Evolutionary conservation across 305 asterid species (phyloP).

Genomic region (Solanum hybrid): DNA sequence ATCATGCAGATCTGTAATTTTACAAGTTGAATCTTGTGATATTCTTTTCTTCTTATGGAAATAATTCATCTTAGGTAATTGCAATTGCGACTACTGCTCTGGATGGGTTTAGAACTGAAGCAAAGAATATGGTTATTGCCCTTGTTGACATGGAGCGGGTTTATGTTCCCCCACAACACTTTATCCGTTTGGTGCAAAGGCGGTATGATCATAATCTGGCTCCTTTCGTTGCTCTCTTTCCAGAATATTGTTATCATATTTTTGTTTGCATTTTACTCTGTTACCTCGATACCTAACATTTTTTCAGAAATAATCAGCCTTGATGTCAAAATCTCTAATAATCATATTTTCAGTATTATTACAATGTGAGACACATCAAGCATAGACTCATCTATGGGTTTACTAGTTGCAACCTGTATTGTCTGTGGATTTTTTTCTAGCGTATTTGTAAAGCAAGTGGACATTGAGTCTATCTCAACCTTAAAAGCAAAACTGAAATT

Average conservation of each 20-base stretch:
- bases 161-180: constrained; percentile 80
- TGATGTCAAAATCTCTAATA: background rate
- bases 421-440: background rate
- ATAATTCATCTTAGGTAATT: constrained; percentile 37
- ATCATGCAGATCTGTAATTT: background rate
- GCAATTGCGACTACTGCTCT: constrained; percentile 66
- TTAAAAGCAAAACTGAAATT: background rate
- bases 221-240: background rate
- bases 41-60: background rate
- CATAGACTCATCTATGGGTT: background rate
- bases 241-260: background rate
- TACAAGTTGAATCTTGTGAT: background rate
- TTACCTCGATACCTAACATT: background rate
- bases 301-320: background rate
- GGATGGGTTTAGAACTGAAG: constrained; percentile 64
- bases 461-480: background rate
- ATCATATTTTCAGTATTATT: background rate
- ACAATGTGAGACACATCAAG: background rate
- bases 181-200: constrained; percentile 80
- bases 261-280: background rate
- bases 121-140: constrained; percentile 73
- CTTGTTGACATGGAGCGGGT: constrained; percentile 95
- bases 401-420: background rate
- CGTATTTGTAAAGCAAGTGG: background rate
- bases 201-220: constrained; percentile 38